Conservation (phyloP, 352 stramenopile genomes). For the Globisporangium yorkense region DNA sequence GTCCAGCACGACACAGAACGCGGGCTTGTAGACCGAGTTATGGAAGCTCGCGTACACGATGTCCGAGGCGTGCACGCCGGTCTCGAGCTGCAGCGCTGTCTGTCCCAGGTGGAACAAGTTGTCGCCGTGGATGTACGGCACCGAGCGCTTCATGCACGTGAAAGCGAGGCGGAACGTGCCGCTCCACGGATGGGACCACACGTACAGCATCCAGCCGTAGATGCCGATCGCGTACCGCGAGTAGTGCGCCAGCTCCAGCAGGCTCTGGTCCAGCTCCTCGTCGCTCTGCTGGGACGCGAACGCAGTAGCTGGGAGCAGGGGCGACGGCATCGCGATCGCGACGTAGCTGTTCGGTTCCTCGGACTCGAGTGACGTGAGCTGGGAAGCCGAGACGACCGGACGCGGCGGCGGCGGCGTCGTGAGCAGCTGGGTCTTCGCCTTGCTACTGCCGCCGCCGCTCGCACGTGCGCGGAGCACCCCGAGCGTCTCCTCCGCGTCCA, state of each 20-base stretch:
- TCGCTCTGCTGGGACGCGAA: conserved; percentile 21
- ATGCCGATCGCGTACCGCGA: conserved; percentile 85
- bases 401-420: not conserved
- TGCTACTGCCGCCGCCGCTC: not conserved
- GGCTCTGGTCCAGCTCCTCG: conserved; percentile 30
- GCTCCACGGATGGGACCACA: conserved; percentile 87
- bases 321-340: conserved; percentile 43
- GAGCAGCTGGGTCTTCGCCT: not conserved
- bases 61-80: conserved; percentile 42
- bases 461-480: conserved; percentile 44
- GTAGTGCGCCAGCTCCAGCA: conserved; percentile 74
- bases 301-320: not conserved
- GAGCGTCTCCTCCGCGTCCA: conserved; percentile 40
- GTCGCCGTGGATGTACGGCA: conserved; percentile 73
- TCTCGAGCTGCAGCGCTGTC: conserved; percentile 78
- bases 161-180: conserved; percentile 70
- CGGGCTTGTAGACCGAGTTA: conserved; percentile 76
- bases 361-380: conserved; percentile 19
- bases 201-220: conserved; percentile 88
- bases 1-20: conserved; percentile 79
- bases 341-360: conserved; percentile 28
- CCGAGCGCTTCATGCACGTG: conserved; percentile 57
- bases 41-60: conserved; percentile 81
- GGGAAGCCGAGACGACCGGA: conserved; percentile 10
- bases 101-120: conserved; percentile 82